Evolutionary conservation across 2,329 filamentous ascomycete species (phyloP).

Genomic region (Scedosporium apiospermum): DNA sequence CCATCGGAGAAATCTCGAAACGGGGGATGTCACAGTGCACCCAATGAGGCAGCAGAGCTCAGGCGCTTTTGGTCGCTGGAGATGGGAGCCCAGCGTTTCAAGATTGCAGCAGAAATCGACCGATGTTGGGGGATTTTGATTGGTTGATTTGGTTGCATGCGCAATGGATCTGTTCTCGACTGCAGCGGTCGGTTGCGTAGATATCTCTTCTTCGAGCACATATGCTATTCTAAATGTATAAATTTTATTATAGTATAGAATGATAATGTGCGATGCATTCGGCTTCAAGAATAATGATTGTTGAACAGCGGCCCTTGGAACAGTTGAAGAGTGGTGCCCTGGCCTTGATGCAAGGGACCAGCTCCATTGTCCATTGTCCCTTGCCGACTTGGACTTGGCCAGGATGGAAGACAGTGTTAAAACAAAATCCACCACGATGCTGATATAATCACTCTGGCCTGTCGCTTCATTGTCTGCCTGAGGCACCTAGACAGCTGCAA

Average conservation of each 20-base stretch:
- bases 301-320: too few relatives aligned
- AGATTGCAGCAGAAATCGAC: slow-evolving; percentile 23
- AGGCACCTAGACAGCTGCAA: neutral
- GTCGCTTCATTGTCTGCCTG: neutral
- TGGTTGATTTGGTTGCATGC: neutral
- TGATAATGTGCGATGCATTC: neutral
- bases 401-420: neutral
- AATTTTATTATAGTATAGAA: neutral
- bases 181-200: neutral
- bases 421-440: neutral
- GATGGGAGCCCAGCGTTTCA: slow-evolving; percentile 30
- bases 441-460: neutral
- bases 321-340: too few relatives aligned
- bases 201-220: neutral
- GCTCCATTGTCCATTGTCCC: too few relatives aligned
- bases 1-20: slow-evolving; percentile 14
- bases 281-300: too few relatives aligned
- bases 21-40: slow-evolving; percentile 17
- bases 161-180: neutral
- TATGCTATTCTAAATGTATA: too few relatives aligned
- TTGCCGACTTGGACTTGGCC: too few relatives aligned
- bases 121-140: neutral
- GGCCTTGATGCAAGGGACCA: too few relatives aligned
- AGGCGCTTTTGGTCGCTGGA: slow-evolving; percentile 6
- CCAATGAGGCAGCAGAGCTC: slow-evolving; percentile 7